Conservation (phyloP, 768 basidiomycete genomes). For the Boletus coccyginus region DNA sequence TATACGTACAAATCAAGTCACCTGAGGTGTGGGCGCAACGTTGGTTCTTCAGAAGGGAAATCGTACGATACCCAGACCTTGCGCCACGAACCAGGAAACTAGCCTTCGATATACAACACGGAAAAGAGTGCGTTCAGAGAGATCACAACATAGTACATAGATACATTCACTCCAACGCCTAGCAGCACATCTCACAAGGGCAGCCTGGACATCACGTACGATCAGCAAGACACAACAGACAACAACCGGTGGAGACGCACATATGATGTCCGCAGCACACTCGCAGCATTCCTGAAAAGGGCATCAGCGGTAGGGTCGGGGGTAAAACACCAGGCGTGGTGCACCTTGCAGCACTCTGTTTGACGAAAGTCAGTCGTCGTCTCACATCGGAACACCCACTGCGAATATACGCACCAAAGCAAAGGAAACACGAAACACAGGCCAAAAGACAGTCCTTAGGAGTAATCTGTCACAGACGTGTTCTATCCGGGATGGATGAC, state of each 20-base stretch:
- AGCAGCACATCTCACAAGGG: conserved; percentile 79
- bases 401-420: conserved; percentile 53
- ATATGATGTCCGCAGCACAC: conserved; percentile 65
- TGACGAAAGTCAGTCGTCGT: neutral
- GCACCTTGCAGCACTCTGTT: conserved; percentile 70
- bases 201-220: conserved; percentile 45
- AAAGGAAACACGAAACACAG: conserved; percentile 62
- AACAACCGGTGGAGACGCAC: conserved; percentile 39
- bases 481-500: neutral
- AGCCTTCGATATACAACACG: conserved; percentile 13
- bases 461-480: neutral
- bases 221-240: neutral
- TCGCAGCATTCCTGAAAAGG: conserved; percentile 61
- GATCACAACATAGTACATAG: conserved; percentile 8
- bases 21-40: neutral
- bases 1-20: too few relatives aligned
- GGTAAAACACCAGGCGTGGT: neutral
- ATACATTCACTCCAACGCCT: conserved; percentile 13
- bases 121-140: neutral
- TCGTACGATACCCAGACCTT: neutral
- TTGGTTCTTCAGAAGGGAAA: neutral
- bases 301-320: neutral
- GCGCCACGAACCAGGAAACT: neutral
- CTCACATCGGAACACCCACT: neutral
- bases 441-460: conserved; percentile 64